phyloP scores from a whole-genome alignment of 192 early-diverging fungal species.

The Powellomyces hirtus region DNA sequence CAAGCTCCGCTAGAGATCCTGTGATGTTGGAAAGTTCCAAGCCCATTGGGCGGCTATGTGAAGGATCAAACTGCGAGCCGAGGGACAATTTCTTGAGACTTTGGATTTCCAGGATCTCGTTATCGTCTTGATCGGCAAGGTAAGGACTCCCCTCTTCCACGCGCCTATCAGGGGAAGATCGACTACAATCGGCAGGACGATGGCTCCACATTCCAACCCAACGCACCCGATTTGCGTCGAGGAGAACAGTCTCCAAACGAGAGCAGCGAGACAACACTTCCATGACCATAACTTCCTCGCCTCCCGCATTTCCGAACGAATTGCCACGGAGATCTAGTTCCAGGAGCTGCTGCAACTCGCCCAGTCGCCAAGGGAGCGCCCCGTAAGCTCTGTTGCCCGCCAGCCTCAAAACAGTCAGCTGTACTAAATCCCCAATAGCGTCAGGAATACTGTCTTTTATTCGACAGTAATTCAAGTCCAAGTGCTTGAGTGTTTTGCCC shows the following conservation, averaged over 20 bases:
- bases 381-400: constrained; percentile 79
- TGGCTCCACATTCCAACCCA: constrained; percentile 36
- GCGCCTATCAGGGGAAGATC: constrained; percentile 2
- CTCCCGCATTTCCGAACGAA: constrained; percentile 63
- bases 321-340: constrained; percentile 84
- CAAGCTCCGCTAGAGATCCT: constrained; percentile 25
- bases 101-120: constrained; percentile 5
- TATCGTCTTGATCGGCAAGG: not conserved
- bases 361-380: constrained; percentile 61
- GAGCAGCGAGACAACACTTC: constrained; percentile 32
- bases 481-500: constrained; percentile 49
- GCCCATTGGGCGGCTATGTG: constrained; percentile 18
- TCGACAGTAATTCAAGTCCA: constrained; percentile 83
- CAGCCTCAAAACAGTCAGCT: constrained; percentile 59
- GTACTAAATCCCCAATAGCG: constrained; percentile 61
- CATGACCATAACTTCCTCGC: constrained; percentile 62
- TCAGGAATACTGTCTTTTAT: constrained; percentile 69
- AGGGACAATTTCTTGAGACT: constrained; percentile 21
- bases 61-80: constrained; percentile 16
- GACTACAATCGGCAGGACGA: not conserved
- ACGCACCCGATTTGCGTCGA: constrained; percentile 37
- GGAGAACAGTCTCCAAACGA: constrained; percentile 28
- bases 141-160: not conserved
- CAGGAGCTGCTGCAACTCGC: constrained; percentile 54
- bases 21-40: constrained; percentile 22